phyloP scores from a whole-genome alignment of 1,139 yeast species.

The Arxiozyma heterogenica region DNA sequence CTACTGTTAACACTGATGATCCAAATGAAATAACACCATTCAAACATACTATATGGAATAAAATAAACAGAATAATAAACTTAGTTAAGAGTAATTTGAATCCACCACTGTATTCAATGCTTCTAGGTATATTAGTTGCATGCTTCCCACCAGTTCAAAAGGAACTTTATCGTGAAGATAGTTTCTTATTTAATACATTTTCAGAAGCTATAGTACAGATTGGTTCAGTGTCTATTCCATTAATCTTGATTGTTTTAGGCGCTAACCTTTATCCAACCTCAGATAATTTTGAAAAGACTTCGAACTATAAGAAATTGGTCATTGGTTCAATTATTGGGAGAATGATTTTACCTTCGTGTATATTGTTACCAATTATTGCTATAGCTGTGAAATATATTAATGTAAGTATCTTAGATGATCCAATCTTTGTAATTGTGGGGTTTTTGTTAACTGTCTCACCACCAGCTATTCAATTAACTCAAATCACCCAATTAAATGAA shows the following conservation, averaged over 20 bases:
- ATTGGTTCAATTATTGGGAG: slow-evolving; percentile 60
- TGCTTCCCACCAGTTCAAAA: slow-evolving; percentile 61
- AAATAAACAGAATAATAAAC: background rate
- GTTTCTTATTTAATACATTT: slow-evolving; percentile 69
- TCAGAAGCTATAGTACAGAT: slow-evolving; percentile 68
- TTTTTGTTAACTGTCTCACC: slow-evolving; percentile 66
- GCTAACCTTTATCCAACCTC: slow-evolving; percentile 62
- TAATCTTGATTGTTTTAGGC: slow-evolving; percentile 64
- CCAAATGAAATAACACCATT: background rate
- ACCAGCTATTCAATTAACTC: slow-evolving; percentile 72
- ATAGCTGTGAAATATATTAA: slow-evolving; percentile 51
- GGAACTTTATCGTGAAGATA: slow-evolving; percentile 52
- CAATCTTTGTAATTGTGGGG: slow-evolving; percentile 64
- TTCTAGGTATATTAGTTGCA: slow-evolving; percentile 73
- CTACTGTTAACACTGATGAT: background rate
- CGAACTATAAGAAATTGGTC: slow-evolving; percentile 51
- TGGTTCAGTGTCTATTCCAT: slow-evolving; percentile 84
- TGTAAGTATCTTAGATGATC: slow-evolving; percentile 64
- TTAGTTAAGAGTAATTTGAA: slow-evolving; percentile 51
- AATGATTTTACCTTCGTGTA: slow-evolving; percentile 62
- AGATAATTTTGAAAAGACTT: slow-evolving; percentile 58
- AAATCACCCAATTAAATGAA: slow-evolving; percentile 58
- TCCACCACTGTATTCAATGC: slow-evolving; percentile 93
- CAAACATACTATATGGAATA: background rate
- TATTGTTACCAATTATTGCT: slow-evolving; percentile 56